Percentiles rank a stretch among this genome's conserved stretches.
phyloP scores from a whole-genome alignment of 306 rosid genomes.

The Trifolium repens region DNA sequence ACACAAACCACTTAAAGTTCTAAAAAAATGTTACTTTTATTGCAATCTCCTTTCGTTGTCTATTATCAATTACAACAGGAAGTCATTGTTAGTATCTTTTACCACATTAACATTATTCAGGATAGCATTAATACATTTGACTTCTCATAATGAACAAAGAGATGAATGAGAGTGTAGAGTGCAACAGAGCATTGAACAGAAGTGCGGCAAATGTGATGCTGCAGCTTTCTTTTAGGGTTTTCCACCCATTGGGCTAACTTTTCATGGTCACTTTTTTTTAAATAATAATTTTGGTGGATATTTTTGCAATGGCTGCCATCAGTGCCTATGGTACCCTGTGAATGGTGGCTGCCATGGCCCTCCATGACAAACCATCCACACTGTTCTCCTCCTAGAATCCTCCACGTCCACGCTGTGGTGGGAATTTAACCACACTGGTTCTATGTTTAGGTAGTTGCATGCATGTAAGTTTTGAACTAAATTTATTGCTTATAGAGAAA shows the following conservation, averaged over 20 bases:
- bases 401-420: background rate
- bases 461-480: background rate
- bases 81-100: background rate
- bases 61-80: background rate
- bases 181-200: background rate
- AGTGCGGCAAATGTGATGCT: background rate
- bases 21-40: conserved; percentile 15
- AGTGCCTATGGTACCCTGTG: background rate
- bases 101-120: background rate
- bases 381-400: background rate
- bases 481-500: background rate
- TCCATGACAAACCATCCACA: background rate
- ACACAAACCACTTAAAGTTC: background rate
- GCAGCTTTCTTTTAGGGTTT: background rate
- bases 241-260: background rate
- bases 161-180: background rate
- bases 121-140: conserved; percentile 1
- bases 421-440: background rate
- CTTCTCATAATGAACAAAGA: background rate
- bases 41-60: background rate
- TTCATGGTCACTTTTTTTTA: background rate
- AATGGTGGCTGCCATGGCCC: background rate
- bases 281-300: background rate
- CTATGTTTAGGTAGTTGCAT: background rate
- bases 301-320: background rate